Evolutionary conservation across 2,329 filamentous ascomycete genomes (phyloP), one percentile per base, ranked within the genome.

Genomic region (Colletotrichum camelliae): DNA sequence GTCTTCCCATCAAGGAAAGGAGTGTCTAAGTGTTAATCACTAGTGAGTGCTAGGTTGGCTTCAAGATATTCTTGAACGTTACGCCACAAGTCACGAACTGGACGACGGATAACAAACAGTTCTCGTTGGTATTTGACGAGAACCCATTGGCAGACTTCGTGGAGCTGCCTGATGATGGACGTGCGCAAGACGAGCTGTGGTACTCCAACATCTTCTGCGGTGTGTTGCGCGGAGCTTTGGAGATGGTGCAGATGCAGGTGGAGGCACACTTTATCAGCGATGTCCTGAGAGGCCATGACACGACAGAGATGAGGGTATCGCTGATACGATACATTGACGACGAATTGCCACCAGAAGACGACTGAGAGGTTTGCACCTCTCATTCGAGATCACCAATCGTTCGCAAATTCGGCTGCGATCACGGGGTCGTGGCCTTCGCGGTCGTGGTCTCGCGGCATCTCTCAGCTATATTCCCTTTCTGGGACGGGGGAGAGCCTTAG

Each of bases 201-300:
- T 99, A 97, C 85, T 98, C 96, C 7, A 99, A 98, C 85, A 97
- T 99, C 73, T 90, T 98, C 58, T 98, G 97, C 80, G 97, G 97
- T 58, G 95, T 99, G 58, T 87, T 99, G 77, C 90, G 97, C 79
- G 97, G 97, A 16, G 94, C 96, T 1, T 85, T 99, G 75, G 97
- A 99, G 85, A 99, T 99, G 97, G 96, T 98, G 82, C 96, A 98
- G 90, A 98, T 98, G 95, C 97, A 98, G 85, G 96, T 98, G 5
- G 96, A 99, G 83, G 95, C 95, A 62, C 96, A 98, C 83, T 99
- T 98, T 83, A 94, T 98, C 81, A 98, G 95, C 84, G 97, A 99
- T 84, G 91, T 98, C 37, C 88, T 99, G 76, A 92, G 96, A 72
- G 97, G 97, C 4, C 96, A 98, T 81, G 97, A 99, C 83, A 96